Evolutionary conservation across 192 early-diverging fungal genomes (phyloP), one percentile per base, ranked within the genome.

Genomic region (Funneliformis geosporum): DNA sequence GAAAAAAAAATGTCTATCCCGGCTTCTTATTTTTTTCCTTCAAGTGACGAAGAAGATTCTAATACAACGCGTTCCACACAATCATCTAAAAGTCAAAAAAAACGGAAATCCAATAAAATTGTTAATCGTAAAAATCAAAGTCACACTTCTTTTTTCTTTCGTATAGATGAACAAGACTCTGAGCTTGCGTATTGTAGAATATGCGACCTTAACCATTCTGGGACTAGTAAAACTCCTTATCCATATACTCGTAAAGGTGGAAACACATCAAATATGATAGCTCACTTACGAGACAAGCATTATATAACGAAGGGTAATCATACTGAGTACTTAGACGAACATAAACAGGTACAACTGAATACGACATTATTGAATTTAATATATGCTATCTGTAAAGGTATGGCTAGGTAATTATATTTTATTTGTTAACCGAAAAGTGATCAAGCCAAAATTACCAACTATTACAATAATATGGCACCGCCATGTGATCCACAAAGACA

Each of bases 241-340:
- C 1, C 68, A n/a, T 71, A 71, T 28, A 71, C 39, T 23, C 42
- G 40, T 44, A 71, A 71, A 44, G 68, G 68, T n/a, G 42, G n/a
- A 4, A 71, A 71, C 44, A 71, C 68, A 43, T 44, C 68, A n/a
- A 71, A 43, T 71, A 12, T 71, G 2, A 71, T 71, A 44, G 44
- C 42, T 21, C 42, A 71, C 46, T 71, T 71, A 44, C 40, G 12
- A 21, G 68, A 71, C 42, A 71, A 71, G 42, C 40, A 71, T 44
- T 46, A 71, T 44, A 71, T 71, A 21, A 71, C 18, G 4, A 71
- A 71, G 25, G 42, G 46, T 18, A 71, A 71, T 71, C 46, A 71
- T 71, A 44, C 42, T 28, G 5, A 71, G 18, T 71, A 44, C 21
- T 71, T 71, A 23, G 68, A 71, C 46, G 21, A 71, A 44, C 42